Evolutionary conservation across 1,284 basidiomycete species (phyloP), one percentile per base, ranked within the genome.

Genomic region (Chalciporus sp.): DNA sequence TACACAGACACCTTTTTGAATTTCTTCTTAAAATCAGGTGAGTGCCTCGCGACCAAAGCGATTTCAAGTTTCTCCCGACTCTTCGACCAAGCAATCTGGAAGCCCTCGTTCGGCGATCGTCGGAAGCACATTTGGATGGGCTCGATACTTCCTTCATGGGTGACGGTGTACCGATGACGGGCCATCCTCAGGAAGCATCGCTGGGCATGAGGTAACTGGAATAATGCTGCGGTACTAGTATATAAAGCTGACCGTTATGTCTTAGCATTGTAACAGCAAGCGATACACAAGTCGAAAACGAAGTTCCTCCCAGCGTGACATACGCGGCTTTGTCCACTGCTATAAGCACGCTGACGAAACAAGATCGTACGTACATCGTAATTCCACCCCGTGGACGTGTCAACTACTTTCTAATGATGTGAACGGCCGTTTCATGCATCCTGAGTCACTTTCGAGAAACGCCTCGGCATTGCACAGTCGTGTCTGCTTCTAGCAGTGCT

Each of bases 391-490:
- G 26, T 11, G 19, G 9, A 2, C 80, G 84, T 44, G 81, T 95
- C 3, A 84, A 88, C 53, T 76, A 83, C 79, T 95, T 8, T 79
- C 87, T 0, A 84, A 88, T 48, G 92, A 95, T 79, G 90, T 90
- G 43, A 11, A 71, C 62, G 11, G 27, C 8, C 40, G 19, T 50
- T 42, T 39, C 39, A 57, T 17, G 44, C 37, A 20, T 35, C 17
- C 27, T 58, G 92, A 88, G 84, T 95, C 40, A 74, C 86, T 1
- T 76, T 94, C 37, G 93, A 95, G 71, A 93, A 94, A 65, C 83
- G 91, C 2, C 80, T 95, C 1, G 85, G 92, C 3, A 84, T 95
- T 33, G 89, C 88, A 0, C 93, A 95, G 64, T 77, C 95, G 0
- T 83, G 88, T 63, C 79, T 94, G 8, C 76, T 95, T 2, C 76